Base-by-base conservation (phyloP, 306 rosid genomes). In the Begonia masoniana region DNA sequence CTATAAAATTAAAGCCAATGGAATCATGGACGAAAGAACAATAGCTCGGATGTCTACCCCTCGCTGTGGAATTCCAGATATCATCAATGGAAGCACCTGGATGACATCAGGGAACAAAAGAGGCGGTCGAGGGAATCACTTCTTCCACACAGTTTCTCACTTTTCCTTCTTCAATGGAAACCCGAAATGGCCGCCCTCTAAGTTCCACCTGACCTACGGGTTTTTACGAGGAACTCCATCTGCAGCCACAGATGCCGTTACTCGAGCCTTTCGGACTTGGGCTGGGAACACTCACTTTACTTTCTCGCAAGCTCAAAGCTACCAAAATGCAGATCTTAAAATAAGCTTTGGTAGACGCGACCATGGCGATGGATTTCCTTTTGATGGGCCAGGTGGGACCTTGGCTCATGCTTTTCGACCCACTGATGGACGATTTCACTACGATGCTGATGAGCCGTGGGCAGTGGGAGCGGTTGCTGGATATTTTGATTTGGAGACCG, bases 41-140 rank as follows among this genome's bases (percentile, higher is more conserved):
- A 2, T 78, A 11, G 17, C 74, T 0, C 61, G 10, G 17, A 74
- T 74, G 76, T 49, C 46, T 1, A 70, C 13, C 24, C 78, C 85
- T 26, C 66, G 85, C 15, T 78, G 85, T 26, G 85, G 81, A 1
- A 55, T 71, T 1, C 43, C 79, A 0, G 80, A 78, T 50, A 43
- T 74, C 6, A 13, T 51, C 6, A 60, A 51, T 5, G 65, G 65
- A 15, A 59, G 47, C 23, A 61, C 72, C 3, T 47, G 65, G 31
- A 73, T 73, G 78, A 17, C 45, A 10, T 53, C 65, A 3, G 62
- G 49, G 12, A 52, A 50, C 9, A 50, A n/a, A 41, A 54, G 15
- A 10, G 43, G 41, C 31, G 21, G 36, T 35, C 31, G 23, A 2
- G 47, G 26, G 6, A 17, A 4, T 39, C 35, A 9, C 12, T 50